Evolutionary conservation across 176 grass and related monocot species (phyloP), one percentile per base, ranked within the genome.

Genomic region (Aechmea fasciata): DNA sequence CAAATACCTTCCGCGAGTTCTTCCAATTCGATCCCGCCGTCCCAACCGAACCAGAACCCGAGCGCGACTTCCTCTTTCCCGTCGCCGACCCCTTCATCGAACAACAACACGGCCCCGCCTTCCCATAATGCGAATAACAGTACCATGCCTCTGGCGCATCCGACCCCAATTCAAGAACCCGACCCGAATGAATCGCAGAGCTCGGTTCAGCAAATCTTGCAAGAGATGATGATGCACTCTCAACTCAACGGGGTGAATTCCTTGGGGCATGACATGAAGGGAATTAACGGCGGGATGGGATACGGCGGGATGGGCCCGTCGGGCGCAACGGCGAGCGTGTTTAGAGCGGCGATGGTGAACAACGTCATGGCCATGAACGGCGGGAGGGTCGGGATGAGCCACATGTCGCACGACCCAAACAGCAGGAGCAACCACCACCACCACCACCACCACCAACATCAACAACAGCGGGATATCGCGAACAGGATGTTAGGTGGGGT

Each of bases 151-250:
- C 13, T 75, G 65, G 65, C 69, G 29, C 79, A 66, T 52, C 64
- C 65, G 3, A 20, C 49, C 49, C 0, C 63, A 47, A 18, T 49
- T n/a, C 79, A 81, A 50, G 71, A 81, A 33, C 19, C 62, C 11
- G 71, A 81, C 25, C 64, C 64, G 22, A 63, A 13, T 9, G 79
- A 81, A 25, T 63, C 79, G 23, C 78, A 73, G 25, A 80, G 70
- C 54, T 80, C 78, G 2, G 70, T 80, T 13, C 78, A 68, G 12
- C 70, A 80, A 48, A 74, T 80, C 17, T 73, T 80, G 29, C 78
- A 80, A n/a, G 78, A 80, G 69, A 66, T 80, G 78, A 80, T 80
- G 77, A 79, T 79, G 55, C 57, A 69, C 29, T 74, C 78, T 13
- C 78, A 80, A 28, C 70, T 80, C 10, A 80, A 74, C 62, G 59